Conservation (phyloP, 2,329 filamentous ascomycete species). For the Trichophyton equinum region DNA sequence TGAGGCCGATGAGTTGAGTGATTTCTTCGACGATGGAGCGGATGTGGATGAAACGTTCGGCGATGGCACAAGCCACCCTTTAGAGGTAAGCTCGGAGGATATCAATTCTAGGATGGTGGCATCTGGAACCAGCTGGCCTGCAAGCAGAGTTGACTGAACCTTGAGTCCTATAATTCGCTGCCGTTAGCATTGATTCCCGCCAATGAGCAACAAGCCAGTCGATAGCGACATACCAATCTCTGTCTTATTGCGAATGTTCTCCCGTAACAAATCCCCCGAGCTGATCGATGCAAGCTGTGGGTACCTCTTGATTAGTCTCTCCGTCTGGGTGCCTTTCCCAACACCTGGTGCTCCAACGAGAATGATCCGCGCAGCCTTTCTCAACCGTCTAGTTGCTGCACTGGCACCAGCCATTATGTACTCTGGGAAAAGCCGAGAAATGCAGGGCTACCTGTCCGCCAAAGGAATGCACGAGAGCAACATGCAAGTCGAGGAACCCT, state of each 20-base stretch:
- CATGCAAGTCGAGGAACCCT: not conserved
- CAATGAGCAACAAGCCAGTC: not conserved
- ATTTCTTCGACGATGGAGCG: conserved; percentile 21
- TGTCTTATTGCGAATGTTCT: conserved; percentile 83
- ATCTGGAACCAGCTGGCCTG: conserved; percentile 82
- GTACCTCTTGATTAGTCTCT: conserved; percentile 73
- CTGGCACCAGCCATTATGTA: conserved; percentile 7
- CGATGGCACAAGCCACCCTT: conserved; percentile 61
- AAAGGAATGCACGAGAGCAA: not conserved
- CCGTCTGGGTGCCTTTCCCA: conserved; percentile 91
- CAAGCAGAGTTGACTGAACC: conserved; percentile 77
- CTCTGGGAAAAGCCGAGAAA: not conserved
- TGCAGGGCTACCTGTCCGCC: not conserved
- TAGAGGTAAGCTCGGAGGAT: conserved; percentile 69
- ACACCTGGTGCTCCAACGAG: conserved; percentile 92
- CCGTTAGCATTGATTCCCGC: conserved; percentile 6
- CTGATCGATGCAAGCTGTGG: conserved; percentile 83
- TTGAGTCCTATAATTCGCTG: conserved; percentile 55
- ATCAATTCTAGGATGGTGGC: conserved; percentile 86
- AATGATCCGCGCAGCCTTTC: conserved; percentile 78
- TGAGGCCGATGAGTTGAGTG: conserved; percentile 61
- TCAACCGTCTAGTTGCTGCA: conserved; percentile 42
- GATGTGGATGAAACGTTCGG: conserved; percentile 34
- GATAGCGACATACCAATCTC: conserved; percentile 52
- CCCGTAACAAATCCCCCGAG: conserved; percentile 80